Percentiles rank a stretch among this genome's conserved stretches.
These are phyloP conservation scores for Fusarium redolens DNA, from an alignment of 2,329 filamentous ascomycete species.

Conservation along the genomic window DNA sequence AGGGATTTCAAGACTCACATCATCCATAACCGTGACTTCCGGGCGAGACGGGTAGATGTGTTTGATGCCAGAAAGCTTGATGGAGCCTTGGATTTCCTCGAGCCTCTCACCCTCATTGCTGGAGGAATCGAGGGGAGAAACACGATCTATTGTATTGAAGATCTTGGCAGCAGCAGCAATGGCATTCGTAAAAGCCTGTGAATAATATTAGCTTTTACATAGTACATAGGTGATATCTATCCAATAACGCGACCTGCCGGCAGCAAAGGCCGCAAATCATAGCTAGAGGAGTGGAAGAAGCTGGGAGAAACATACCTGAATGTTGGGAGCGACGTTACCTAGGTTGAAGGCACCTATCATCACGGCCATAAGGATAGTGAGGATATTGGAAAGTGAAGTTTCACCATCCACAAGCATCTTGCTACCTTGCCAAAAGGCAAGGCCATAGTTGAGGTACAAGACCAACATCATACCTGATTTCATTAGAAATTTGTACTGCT, in stretches of 20 bases:
- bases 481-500: slow-evolving; percentile 60
- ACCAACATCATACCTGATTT: slow-evolving; percentile 85
- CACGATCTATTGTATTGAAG: slow-evolving; percentile 90
- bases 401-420: slow-evolving; percentile 76
- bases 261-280: background rate
- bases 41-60: slow-evolving; percentile 96
- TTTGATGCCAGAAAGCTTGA: slow-evolving; percentile 85
- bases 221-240: background rate
- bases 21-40: slow-evolving; percentile 88
- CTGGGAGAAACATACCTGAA: slow-evolving; percentile 58
- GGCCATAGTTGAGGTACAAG: slow-evolving; percentile 86
- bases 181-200: slow-evolving; percentile 79
- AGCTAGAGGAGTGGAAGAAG: background rate
- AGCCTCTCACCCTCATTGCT: slow-evolving; percentile 77
- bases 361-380: slow-evolving; percentile 89
- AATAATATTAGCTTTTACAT: background rate
- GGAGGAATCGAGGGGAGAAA: slow-evolving; percentile 84
- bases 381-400: slow-evolving; percentile 74
- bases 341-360: slow-evolving; percentile 95
- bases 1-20: slow-evolving; percentile 81
- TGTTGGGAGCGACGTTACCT: slow-evolving; percentile 86
- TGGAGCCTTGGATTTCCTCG: slow-evolving; percentile 77
- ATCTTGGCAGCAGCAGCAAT: slow-evolving; percentile 91
- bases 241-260: background rate
- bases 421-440: slow-evolving; percentile 90